Evolutionary conservation across 495 filamentous ascomycete species (phyloP).

Genomic region (Saxophila tyrrhenica): DNA sequence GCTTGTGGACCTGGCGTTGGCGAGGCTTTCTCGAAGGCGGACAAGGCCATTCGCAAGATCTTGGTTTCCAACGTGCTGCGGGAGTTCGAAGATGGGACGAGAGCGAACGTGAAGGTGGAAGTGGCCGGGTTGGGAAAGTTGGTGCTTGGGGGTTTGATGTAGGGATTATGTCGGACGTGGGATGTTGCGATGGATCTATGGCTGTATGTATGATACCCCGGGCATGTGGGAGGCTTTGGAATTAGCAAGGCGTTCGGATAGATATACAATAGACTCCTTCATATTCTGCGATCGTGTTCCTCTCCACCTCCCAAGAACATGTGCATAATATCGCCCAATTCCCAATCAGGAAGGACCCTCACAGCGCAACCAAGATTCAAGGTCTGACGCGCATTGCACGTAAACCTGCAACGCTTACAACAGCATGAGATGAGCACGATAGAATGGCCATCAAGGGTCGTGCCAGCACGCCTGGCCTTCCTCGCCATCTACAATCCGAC

Average conservation of each 20-base stretch:
- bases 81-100: slow-evolving; percentile 84
- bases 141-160: slow-evolving; percentile 82
- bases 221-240: not conserved
- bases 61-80: slow-evolving; percentile 73
- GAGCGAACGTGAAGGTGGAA: slow-evolving; percentile 64
- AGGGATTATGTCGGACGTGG: slow-evolving; percentile 5
- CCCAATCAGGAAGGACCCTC: not conserved
- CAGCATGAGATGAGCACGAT: slow-evolving; percentile 10
- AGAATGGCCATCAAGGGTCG: slow-evolving; percentile 27
- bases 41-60: slow-evolving; percentile 71
- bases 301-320: too few species aligned
- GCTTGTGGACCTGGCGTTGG: slow-evolving; percentile 36
- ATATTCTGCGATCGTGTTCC: too few species aligned
- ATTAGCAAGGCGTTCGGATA: not conserved
- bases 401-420: not conserved
- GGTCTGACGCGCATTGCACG: not conserved
- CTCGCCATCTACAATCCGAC: slow-evolving; percentile 90
- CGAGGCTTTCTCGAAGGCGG: slow-evolving; percentile 83
- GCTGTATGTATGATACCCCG: not conserved
- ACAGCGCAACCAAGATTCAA: not conserved
- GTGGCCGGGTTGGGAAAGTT: slow-evolving; percentile 74
- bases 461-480: slow-evolving; percentile 78
- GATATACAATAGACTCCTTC: too few species aligned
- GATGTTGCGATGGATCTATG: not conserved
- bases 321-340: too few species aligned